Base-by-base conservation (phyloP, 1,139 yeast species). In the Pichia sorboxylosa region DNA sequence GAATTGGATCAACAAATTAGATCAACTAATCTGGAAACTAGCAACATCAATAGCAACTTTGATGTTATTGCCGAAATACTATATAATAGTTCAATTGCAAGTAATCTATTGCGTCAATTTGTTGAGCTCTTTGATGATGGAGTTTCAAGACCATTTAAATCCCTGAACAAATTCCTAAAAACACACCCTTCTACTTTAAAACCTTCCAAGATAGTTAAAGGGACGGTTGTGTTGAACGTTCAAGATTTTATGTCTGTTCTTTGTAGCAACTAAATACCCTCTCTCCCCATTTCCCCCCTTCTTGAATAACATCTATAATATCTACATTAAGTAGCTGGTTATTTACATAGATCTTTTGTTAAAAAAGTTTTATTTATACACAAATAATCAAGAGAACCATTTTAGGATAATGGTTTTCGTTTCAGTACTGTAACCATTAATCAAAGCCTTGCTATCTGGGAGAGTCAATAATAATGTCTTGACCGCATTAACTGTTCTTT, bases 381-480 rank as follows among this genome's bases (percentile, higher is more conserved):
- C n/a, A n/a, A n/a, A n/a, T n/a, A n/a, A n/a, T 16, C 21, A 38
- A 24, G 72, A 57, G 50, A 76, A 75, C 72, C 78, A 72, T 43
- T 69, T 67, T 51, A 76, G 76, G 29, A 73, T 66, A 13, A 73
- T 72, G 38, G 66, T 65, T 54, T 74, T 76, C 22, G 75, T 62
- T 36, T 73, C 82, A 7, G 69, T 60, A 28, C 81, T 73, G 43
- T 79, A 73, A 41, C 70, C 69, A 42, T 69, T 75, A 40, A 83
- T 60, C 35, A 84, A 52, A 8, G 64, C 60, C 42, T 80, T 79
- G 13, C 64, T 64, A 45, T 73, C 83, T 3, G 74, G 71, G 26
- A 70, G 48, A 2, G 65, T 50, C 23, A 62, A 55, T 35, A 71
- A 58, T 30, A 70, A 55, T 36, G 57, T 57, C 49, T 75, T 74